These are phyloP conservation scores for Sequoia sempervirens DNA, from an alignment of 75 land plant species.

Conservation along the genomic window DNA sequence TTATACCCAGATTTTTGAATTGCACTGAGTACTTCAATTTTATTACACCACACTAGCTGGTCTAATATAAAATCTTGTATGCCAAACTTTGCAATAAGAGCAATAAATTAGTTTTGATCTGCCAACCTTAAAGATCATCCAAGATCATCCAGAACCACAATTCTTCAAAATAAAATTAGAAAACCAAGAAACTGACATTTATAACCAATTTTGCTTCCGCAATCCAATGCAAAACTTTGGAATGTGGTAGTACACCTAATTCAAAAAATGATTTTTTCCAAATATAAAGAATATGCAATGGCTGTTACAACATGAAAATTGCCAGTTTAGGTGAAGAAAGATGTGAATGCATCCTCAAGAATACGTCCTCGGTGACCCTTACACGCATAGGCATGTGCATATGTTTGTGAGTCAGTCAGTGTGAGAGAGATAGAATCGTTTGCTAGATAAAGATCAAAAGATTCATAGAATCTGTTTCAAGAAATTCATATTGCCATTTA, in stretches of 20 bases:
- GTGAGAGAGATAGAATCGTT: not conserved
- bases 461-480: not conserved
- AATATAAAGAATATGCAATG: not conserved
- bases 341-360: not conserved
- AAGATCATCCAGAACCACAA: not conserved
- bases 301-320: not conserved
- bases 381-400: not conserved
- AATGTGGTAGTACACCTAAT: not conserved
- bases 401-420: no score
- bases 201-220: not conserved
- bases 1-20: not conserved
- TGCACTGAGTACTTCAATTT: not conserved
- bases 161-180: not conserved
- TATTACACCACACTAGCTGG: not conserved
- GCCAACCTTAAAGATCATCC: no score
- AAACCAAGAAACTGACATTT: not conserved
- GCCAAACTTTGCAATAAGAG: not conserved
- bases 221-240: not conserved
- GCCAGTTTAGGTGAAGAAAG: not conserved
- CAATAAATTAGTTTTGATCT: no score
- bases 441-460: not conserved
- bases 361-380: not conserved
- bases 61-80: not conserved
- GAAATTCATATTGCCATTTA: not conserved
- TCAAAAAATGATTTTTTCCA: not conserved